Percentiles rank a stretch among this genome's conserved stretches.
Conservation (phyloP, 257 asterid genomes). For the Rubia yunnanensis region DNA sequence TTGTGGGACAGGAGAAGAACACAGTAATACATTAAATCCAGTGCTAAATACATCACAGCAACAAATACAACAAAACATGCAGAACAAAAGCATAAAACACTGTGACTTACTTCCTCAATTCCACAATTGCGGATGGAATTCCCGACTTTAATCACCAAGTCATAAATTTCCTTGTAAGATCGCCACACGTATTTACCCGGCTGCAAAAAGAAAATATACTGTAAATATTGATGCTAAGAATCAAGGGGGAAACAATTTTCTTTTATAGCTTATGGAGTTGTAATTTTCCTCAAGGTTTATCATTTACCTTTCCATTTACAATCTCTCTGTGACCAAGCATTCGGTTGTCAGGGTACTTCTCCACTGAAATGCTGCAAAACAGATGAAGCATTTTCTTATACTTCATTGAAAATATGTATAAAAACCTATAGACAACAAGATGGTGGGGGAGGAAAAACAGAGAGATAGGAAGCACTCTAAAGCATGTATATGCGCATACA, state of each 20-base stretch:
- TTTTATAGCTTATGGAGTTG: neutral
- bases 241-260: neutral
- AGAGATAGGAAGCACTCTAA: neutral
- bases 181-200: conserved; percentile 76
- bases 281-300: conserved; percentile 14
- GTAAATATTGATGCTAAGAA: conserved; percentile 2
- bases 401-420: neutral
- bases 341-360: conserved; percentile 64
- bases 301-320: conserved; percentile 54
- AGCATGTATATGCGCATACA: neutral
- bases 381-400: conserved; percentile 5
- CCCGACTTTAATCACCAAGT: conserved; percentile 68
- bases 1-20: neutral
- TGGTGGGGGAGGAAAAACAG: neutral
- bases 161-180: conserved; percentile 80
- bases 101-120: conserved; percentile 53
- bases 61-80: neutral
- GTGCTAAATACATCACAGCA: neutral
- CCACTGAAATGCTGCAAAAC: conserved; percentile 63
- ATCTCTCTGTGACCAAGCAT: conserved; percentile 90
- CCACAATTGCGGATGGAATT: conserved; percentile 77
- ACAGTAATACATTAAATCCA: neutral
- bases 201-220: conserved; percentile 30
- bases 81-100: neutral
- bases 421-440: too few relatives aligned